phyloP scores from a whole-genome alignment of 352 stramenopile species.

The Stramenopiles sp. region DNA sequence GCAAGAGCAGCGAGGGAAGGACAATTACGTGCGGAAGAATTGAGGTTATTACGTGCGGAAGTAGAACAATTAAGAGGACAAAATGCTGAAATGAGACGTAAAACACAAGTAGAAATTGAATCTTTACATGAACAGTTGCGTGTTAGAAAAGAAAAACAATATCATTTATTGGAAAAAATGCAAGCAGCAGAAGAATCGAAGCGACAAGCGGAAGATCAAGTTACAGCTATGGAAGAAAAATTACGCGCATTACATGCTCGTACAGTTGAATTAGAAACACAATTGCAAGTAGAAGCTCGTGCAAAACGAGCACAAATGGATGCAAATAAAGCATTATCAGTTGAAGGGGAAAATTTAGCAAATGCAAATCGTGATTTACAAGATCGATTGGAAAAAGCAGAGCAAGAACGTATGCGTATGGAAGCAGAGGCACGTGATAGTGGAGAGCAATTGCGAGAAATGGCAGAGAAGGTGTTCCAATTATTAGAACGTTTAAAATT shows the following conservation, averaged over 20 bases:
- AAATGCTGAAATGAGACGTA: conserved; percentile 77
- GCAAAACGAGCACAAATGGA: conserved; percentile 70
- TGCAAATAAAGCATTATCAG: conserved; percentile 31
- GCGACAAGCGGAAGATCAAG: conserved; percentile 68
- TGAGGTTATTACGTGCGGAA: conserved; percentile 44
- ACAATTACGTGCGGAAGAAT: conserved; percentile 75
- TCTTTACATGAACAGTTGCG: conserved; percentile 80
- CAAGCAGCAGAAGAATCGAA: conserved; percentile 78
- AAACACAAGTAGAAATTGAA: conserved; percentile 81
- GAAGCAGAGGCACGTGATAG: conserved; percentile 79
- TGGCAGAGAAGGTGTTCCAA: conserved; percentile 90
- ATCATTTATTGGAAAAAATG: conserved; percentile 83
- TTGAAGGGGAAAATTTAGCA: conserved; percentile 31
- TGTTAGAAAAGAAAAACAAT: conserved; percentile 88
- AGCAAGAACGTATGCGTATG: conserved; percentile 75
- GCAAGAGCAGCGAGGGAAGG: conserved; percentile 58
- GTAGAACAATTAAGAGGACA: conserved; percentile 69
- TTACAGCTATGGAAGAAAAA: conserved; percentile 61
- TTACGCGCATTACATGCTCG: conserved; percentile 56
- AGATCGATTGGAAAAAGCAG: conserved; percentile 56
- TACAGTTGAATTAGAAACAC: conserved; percentile 73
- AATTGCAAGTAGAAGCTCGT: conserved; percentile 76
- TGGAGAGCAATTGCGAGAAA: conserved; percentile 79
- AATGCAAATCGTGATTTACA: conserved; percentile 63
- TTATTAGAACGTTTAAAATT: conserved; percentile 82